Evolutionary conservation across 179 eudicot genomes (phyloP), one percentile per base, ranked within the genome.

Genomic region (Beta lomatogona): DNA sequence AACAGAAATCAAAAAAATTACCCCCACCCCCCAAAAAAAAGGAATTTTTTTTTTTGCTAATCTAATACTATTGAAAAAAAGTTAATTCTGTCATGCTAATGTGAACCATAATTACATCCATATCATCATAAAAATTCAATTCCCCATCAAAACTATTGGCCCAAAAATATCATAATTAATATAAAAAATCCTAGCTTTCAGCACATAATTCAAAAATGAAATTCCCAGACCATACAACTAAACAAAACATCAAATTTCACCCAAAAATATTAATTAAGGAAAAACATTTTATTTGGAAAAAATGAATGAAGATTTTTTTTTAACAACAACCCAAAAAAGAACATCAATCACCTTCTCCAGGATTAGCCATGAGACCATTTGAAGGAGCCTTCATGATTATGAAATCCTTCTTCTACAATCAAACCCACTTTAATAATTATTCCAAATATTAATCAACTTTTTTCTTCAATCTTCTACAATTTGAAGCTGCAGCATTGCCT

Each of bases 341-440:
- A 82, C 9, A 28, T 68, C 0, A 11, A 81, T 82, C 81, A 80
- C 98, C 98, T 87, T 93, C 98, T 80, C 73, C 86, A n/a, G 94
- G 55, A 82, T 86, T 90, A 63, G 91, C 64, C 78, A 89, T 72
- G 89, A 83, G 89, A 21, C 92, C 94, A 85, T 89, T 91, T 65
- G 94, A 77, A 31, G 94, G 97, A 84, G 90, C 88, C 86, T 89
- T 92, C 97, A 91, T 92, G 46, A 83, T 75, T 63, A 54, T 70
- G 59, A 71, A 19, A 31, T 9, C 21, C 48, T 14, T 58, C 64
- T 45, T 52, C n/a, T 46, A 14, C 36, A 68, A 67, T 41, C 57
- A 80, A 72, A 71, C 78, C 31, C 82, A 64, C 41, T 28, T 67
- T 15, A 64, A 68, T 58, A 65, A 55, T 71, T 60, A 48, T 48